Conservation (phyloP, 1,284 basidiomycete genomes). For the Ceratobasidium sp. region DNA sequence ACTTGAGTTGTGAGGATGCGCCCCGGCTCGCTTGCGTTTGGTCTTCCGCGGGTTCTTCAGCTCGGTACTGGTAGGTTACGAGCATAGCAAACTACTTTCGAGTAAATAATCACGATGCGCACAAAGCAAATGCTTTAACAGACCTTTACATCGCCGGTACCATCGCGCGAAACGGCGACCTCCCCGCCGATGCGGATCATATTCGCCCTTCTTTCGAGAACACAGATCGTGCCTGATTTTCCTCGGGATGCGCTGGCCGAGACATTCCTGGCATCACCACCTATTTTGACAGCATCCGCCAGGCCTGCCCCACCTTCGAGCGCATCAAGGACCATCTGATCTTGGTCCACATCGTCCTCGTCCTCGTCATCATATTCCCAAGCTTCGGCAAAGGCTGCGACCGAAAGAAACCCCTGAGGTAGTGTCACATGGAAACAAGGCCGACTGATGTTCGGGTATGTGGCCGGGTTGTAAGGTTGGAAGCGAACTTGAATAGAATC, state of each 20-base stretch:
- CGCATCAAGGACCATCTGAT: slow-evolving; percentile 54
- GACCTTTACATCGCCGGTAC: slow-evolving; percentile 75
- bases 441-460: slow-evolving; percentile 44
- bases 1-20: slow-evolving; percentile 69
- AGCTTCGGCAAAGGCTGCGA: slow-evolving; percentile 88
- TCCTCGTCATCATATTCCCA: slow-evolving; percentile 93
- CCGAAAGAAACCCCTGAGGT: slow-evolving; percentile 53
- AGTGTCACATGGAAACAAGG: slow-evolving; percentile 44
- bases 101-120: slow-evolving; percentile 45
- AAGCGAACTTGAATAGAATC: slow-evolving; percentile 90
- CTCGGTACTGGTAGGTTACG: slow-evolving; percentile 88
- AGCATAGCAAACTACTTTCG: slow-evolving; percentile 82
- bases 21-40: slow-evolving; percentile 56
- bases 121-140: slow-evolving; percentile 45
- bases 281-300: slow-evolving; percentile 46
- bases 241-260: slow-evolving; percentile 48
- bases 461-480: slow-evolving; percentile 65
- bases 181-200: slow-evolving; percentile 84
- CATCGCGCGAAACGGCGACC: slow-evolving; percentile 77
- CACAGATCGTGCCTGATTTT: slow-evolving; percentile 69
- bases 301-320: slow-evolving; percentile 48
- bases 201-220: slow-evolving; percentile 85
- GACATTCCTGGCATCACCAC: slow-evolving; percentile 33
- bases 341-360: slow-evolving; percentile 74
- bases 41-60: slow-evolving; percentile 76